Conservation (phyloP, 2,329 filamentous ascomycete species). For the Chaetothyriales sp. region DNA sequence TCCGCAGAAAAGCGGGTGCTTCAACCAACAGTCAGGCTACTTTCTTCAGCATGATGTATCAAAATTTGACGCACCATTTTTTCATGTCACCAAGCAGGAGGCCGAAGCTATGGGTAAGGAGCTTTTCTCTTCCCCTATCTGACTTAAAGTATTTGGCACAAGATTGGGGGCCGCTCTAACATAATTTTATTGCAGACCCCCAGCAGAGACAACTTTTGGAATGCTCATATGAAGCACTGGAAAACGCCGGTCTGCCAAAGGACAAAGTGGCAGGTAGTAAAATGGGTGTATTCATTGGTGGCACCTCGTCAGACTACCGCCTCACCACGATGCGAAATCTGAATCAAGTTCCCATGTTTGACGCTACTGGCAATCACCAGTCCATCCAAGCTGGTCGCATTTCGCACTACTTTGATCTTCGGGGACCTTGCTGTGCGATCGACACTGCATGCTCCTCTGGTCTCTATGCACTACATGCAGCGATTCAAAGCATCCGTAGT, state of each 20-base stretch:
- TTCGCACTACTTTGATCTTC: conserved; percentile 20
- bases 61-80: conserved; percentile 24
- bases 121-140: neutral
- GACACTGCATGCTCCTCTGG: conserved; percentile 20
- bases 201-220: conserved; percentile 23
- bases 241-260: conserved; percentile 22
- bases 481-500: conserved; percentile 14
- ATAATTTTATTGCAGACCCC: conserved; percentile 2
- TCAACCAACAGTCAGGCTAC: conserved; percentile 6
- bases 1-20: neutral
- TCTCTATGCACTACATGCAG: conserved; percentile 21
- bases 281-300: conserved; percentile 22
- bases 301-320: conserved; percentile 21
- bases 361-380: conserved; percentile 11
- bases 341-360: conserved; percentile 14
- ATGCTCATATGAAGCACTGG: conserved; percentile 21
- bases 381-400: conserved; percentile 20
- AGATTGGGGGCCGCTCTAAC: neutral
- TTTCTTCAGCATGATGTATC: conserved; percentile 20
- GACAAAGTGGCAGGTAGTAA: conserved; percentile 18
- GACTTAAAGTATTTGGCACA: conserved; percentile 1
- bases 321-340: conserved; percentile 22
- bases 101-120: conserved; percentile 20
- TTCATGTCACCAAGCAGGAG: conserved; percentile 23
- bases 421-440: conserved; percentile 18